Evolutionary conservation across 352 stramenopile genomes (phyloP).

Genomic region (Phytophthora rubi): DNA sequence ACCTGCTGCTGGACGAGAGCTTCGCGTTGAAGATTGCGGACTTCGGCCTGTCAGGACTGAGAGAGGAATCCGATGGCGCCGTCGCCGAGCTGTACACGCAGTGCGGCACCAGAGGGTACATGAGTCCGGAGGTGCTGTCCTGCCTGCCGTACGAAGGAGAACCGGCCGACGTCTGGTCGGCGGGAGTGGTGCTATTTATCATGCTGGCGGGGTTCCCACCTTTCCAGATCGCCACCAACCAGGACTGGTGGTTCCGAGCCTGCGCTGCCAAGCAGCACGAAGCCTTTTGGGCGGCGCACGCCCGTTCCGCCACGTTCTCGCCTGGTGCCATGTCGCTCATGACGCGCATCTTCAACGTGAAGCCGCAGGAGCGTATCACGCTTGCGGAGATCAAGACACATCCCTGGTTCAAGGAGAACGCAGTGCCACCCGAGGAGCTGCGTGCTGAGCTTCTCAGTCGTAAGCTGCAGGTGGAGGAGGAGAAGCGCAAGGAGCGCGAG

Average conservation of each 20-base stretch:
- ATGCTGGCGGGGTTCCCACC: constrained; percentile 93
- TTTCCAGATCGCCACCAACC: constrained; percentile 88
- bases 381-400: constrained; percentile 82
- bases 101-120: constrained; percentile 93
- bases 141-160: constrained; percentile 87
- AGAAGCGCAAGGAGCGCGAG: constrained; percentile 74
- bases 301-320: constrained; percentile 76
- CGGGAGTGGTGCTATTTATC: constrained; percentile 94
- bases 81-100: constrained; percentile 83
- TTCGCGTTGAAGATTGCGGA: constrained; percentile 94
- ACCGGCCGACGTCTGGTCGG: constrained; percentile 91
- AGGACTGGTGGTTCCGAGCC: constrained; percentile 92
- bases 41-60: constrained; percentile 95
- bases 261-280: constrained; percentile 78
- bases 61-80: constrained; percentile 63
- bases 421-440: constrained; percentile 49
- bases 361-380: constrained; percentile 77
- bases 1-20: constrained; percentile 88
- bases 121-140: constrained; percentile 92
- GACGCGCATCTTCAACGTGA: constrained; percentile 73
- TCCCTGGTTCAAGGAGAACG: constrained; percentile 64
- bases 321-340: constrained; percentile 74
- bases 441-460: constrained; percentile 60
- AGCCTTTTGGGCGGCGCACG: constrained; percentile 81
- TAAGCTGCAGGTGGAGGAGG: constrained; percentile 71